Evolutionary conservation across 805 yeast species (phyloP), one percentile per base, ranked within the genome.

Genomic region (Danielozyma ontarioensis): DNA sequence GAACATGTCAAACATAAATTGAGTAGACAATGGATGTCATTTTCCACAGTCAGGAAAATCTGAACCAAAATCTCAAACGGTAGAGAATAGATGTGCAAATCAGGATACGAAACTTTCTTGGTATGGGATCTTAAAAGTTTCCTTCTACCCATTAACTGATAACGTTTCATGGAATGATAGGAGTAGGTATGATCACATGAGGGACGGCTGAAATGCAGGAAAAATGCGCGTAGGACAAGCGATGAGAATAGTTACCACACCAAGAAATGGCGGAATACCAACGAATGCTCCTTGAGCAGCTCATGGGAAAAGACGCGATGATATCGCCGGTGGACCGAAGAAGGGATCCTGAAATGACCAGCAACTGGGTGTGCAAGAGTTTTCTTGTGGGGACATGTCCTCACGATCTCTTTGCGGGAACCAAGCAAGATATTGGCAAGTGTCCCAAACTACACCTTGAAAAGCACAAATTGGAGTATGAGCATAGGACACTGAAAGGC

Each of bases 301-400:
- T 88, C 7, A 82, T 88, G 88, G 93, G 90, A 7, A 65, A 71
- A 28, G 82, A 75, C 23, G 62, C 70, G 3, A 49, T 72, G 28
- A 52, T 59, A 11, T 53, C 61, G 12, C 62, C 63, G 17, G 50
- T 46, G 15, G 41, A 44, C 15, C 45, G 55, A 41, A 59, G 58
- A 39, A 61, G 45, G 45, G 72, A 47, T 50, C 66, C 55, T 35
- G 76, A 51, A 44, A 66, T 57, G 60, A 64, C 59, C 29, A 62
- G 41, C 55, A 69, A 33, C 11, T 64, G 76, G 28, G 78, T 87
- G 5, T 89, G 97, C 58, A 83, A 83, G 52, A 68, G 83, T 13
- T 89, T 80, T 52, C 55, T 89, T n/a, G 85, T 86, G 12, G 96
- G 93, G 0, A 72, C 75, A 6, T 89, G 97, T 46, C 90, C 95